These are phyloP conservation scores for Yarrowia keelungensis DNA, from an alignment of 805 yeast genomes.

Conservation along the genomic window DNA sequence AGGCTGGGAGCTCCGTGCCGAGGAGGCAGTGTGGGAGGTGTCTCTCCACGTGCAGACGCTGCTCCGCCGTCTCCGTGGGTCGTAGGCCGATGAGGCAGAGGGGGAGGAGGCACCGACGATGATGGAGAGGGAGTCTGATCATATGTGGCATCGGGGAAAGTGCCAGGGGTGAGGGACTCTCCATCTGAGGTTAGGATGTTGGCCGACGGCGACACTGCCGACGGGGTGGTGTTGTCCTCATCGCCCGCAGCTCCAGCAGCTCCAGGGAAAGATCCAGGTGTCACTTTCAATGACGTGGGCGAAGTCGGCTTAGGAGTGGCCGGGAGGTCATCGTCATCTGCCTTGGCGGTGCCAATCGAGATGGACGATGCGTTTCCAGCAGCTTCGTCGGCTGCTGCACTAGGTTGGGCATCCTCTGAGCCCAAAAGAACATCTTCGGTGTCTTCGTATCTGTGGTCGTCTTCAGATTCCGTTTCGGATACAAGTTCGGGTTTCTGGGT, in stretches of 20 bases:
- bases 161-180: constrained; percentile 21
- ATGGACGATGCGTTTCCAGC: constrained; percentile 8
- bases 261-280: constrained; percentile 31
- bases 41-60: neutral
- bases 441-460: constrained; percentile 36
- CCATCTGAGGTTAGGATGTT: neutral
- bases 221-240: neutral
- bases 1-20: constrained; percentile 45
- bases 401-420: constrained; percentile 10
- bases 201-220: neutral
- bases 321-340: constrained; percentile 18
- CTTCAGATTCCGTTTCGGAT: constrained; percentile 33
- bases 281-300: constrained; percentile 15
- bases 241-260: neutral
- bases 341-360: constrained; percentile 25
- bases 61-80: constrained; percentile 8
- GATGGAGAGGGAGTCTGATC: constrained; percentile 17
- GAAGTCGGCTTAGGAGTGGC: constrained; percentile 7
- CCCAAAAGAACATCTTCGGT: constrained; percentile 35
- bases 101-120: constrained; percentile 39
- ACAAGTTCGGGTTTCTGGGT: constrained; percentile 32
- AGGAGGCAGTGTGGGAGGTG: constrained; percentile 48
- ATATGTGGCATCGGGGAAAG: constrained; percentile 26
- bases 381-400: neutral
- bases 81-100: constrained; percentile 39